These are phyloP conservation scores for Fraxinus paxiana DNA, from an alignment of 305 asterid species.

Conservation along the genomic window DNA sequence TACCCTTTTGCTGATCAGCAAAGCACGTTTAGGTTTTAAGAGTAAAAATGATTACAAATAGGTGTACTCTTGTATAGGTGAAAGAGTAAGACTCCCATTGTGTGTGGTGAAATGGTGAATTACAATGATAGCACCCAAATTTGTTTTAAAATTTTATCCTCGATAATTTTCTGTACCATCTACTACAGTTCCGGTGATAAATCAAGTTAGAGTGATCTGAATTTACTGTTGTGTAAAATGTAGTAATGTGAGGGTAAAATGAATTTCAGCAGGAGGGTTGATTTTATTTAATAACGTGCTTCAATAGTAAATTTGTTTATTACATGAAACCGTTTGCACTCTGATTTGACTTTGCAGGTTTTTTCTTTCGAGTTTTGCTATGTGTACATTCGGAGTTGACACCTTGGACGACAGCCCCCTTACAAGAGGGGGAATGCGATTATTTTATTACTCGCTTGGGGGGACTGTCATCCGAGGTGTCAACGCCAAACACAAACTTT, in stretches of 20 bases:
- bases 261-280: background rate
- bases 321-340: background rate
- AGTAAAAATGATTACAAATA: background rate
- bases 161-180: background rate
- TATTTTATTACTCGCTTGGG: too few species aligned
- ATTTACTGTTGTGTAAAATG: background rate
- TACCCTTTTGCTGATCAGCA: background rate
- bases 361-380: background rate
- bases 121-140: background rate
- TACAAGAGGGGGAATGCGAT: too few species aligned
- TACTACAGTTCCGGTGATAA: background rate
- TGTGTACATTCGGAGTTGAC: too few species aligned
- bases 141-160: background rate
- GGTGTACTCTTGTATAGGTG: background rate
- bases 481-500: too few species aligned
- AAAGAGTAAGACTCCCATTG: background rate
- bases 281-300: background rate
- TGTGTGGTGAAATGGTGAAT: slow-evolving; percentile 2
- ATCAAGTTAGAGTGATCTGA: background rate
- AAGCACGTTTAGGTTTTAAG: background rate
- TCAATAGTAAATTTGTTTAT: background rate
- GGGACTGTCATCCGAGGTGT: too few species aligned
- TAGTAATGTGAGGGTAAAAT: background rate
- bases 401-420: too few species aligned
- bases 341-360: background rate